These are phyloP conservation scores for Thraustochytrium sp. DNA, from an alignment of 352 stramenopile genomes.

Conservation along the genomic window DNA sequence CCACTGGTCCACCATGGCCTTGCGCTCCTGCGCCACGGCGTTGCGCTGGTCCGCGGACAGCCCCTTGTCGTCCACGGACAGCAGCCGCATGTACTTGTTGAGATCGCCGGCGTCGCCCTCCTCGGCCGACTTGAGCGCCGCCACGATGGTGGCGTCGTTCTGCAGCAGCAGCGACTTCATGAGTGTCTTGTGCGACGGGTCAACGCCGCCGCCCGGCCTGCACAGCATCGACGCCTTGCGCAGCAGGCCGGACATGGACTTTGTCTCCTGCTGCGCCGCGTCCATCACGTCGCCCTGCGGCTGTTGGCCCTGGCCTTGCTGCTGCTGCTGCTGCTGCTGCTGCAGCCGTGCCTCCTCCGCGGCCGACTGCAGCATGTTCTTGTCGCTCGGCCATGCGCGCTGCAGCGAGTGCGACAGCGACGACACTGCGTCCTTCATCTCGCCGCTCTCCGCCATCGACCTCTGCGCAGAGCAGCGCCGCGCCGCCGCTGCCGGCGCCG, in stretches of 20 bases:
- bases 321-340: neutral
- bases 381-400: slow-evolving; percentile 32
- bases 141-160: slow-evolving; percentile 25
- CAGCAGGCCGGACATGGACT: neutral
- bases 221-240: slow-evolving; percentile 40
- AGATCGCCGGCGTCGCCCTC: neutral
- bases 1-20: neutral
- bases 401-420: slow-evolving; percentile 30
- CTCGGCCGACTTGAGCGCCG: slow-evolving; percentile 9
- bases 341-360: neutral
- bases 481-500: no score
- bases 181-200: slow-evolving; percentile 17
- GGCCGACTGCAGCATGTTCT: slow-evolving; percentile 33
- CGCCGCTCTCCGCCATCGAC: no score
- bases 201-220: slow-evolving; percentile 31
- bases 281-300: neutral
- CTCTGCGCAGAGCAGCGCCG: no score
- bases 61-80: neutral
- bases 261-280: neutral
- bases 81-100: slow-evolving; percentile 20
- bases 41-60: neutral
- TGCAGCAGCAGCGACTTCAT: slow-evolving; percentile 21
- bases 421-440: neutral
- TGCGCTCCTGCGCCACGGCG: neutral
- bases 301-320: no score